These are phyloP conservation scores for Helicostylum pulchrum DNA, from an alignment of 192 early-diverging fungal genomes.

Conservation along the genomic window DNA sequence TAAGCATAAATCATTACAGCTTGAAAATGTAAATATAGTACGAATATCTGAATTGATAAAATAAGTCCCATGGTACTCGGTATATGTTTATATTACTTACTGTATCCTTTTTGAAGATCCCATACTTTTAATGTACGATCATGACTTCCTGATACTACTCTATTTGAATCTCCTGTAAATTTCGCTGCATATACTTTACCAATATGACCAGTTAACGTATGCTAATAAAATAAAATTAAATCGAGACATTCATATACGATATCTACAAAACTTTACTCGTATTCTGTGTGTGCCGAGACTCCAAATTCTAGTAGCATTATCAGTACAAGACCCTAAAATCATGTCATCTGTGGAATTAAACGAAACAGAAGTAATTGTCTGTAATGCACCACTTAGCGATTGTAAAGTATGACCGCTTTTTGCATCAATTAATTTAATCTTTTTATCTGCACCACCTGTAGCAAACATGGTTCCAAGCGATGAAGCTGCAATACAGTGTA, in stretches of 20 bases:
- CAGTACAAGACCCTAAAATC: slow-evolving; percentile 82
- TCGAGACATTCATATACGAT: background rate
- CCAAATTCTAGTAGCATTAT: slow-evolving; percentile 90
- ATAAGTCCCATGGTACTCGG: background rate
- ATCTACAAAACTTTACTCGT: slow-evolving; percentile 40
- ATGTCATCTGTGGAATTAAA: slow-evolving; percentile 70
- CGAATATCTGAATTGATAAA: slow-evolving; percentile 52
- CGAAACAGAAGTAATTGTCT: slow-evolving; percentile 78
- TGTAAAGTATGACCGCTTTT: slow-evolving; percentile 60
- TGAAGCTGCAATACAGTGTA: slow-evolving; percentile 76
- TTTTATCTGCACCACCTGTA: slow-evolving; percentile 78
- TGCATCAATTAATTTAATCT: slow-evolving; percentile 75
- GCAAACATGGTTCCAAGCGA: slow-evolving; percentile 67
- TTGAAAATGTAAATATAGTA: slow-evolving; percentile 91
- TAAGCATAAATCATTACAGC: slow-evolving; percentile 88
- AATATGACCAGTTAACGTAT: slow-evolving; percentile 92
- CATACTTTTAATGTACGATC: slow-evolving; percentile 95
- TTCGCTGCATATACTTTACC: slow-evolving; percentile 88
- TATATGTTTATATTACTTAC: slow-evolving; percentile 41
- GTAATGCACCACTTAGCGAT: slow-evolving; percentile 77
- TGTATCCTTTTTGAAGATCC: slow-evolving; percentile 89
- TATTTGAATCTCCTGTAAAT: slow-evolving; percentile 74
- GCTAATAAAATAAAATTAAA: slow-evolving; percentile 46
- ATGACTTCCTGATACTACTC: slow-evolving; percentile 91
- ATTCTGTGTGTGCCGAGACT: slow-evolving; percentile 70